These are phyloP conservation scores for Nectriaceae sp. DNA, from an alignment of 2,329 filamentous ascomycete species.

Conservation along the genomic window DNA sequence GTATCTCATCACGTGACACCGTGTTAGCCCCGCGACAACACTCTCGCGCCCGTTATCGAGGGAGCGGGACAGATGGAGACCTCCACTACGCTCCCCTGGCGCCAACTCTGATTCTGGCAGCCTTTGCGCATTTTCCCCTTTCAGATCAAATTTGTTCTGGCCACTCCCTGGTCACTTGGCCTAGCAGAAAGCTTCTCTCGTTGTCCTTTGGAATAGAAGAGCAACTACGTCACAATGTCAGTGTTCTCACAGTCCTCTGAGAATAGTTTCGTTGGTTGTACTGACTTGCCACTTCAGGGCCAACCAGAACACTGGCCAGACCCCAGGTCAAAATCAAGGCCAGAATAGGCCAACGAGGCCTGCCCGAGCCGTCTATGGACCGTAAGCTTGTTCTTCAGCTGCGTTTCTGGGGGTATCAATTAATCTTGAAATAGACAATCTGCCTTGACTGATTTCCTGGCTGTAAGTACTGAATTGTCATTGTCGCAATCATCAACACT, in stretches of 20 bases:
- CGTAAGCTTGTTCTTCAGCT: constrained; percentile 31
- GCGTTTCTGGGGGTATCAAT: constrained; percentile 9
- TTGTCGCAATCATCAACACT: neutral
- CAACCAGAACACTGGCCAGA: constrained; percentile 4
- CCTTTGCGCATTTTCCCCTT: constrained; percentile 8
- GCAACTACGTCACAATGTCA: constrained; percentile 2
- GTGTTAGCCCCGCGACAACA: constrained; percentile 31
- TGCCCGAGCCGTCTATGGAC: constrained; percentile 39
- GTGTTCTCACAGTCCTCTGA: too few relatives aligned
- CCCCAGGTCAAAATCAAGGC: constrained; percentile 13
- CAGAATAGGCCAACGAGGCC: constrained; percentile 22
- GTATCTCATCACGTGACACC: constrained; percentile 36
- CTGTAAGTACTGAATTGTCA: constrained; percentile 40
- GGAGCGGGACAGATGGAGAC: constrained; percentile 6
- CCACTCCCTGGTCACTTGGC: neutral
- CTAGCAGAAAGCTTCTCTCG: neutral
- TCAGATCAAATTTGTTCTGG: too few relatives aligned
- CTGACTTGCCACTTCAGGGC: constrained; percentile 23
- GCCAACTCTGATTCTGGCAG: constrained; percentile 16
- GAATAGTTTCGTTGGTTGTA: too few relatives aligned
- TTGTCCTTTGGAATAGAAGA: too few relatives aligned
- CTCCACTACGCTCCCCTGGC: constrained; percentile 13
- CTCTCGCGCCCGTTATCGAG: constrained; percentile 21
- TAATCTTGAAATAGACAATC: constrained; percentile 41
- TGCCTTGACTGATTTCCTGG: constrained; percentile 55